Conservation (phyloP, 2,329 filamentous ascomycete species). For the Aspergillus nomiae region DNA sequence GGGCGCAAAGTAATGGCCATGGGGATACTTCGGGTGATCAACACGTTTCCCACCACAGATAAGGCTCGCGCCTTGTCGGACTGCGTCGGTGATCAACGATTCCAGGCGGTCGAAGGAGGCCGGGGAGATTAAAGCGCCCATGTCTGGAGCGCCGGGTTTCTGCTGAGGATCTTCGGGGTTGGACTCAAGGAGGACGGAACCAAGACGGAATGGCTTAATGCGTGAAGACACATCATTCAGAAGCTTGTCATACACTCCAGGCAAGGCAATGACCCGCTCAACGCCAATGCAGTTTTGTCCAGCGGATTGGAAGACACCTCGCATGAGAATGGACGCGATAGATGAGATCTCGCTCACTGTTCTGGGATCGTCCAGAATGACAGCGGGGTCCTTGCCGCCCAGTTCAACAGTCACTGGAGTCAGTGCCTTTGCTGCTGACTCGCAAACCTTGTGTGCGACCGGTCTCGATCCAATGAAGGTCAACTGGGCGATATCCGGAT, state of each 20-base stretch:
- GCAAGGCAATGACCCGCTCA: slow-evolving; percentile 83
- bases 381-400: slow-evolving; percentile 90
- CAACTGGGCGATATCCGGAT: slow-evolving; percentile 80
- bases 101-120: slow-evolving; percentile 76
- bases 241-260: slow-evolving; percentile 73
- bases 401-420: slow-evolving; percentile 88
- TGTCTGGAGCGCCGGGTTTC: slow-evolving; percentile 56
- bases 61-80: slow-evolving; percentile 75
- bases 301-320: slow-evolving; percentile 90
- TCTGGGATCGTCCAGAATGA: slow-evolving; percentile 76
- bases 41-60: slow-evolving; percentile 76
- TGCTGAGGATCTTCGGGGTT: slow-evolving; percentile 20
- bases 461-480: slow-evolving; percentile 93
- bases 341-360: slow-evolving; percentile 63
- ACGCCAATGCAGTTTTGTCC: slow-evolving; percentile 98
- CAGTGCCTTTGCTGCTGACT: slow-evolving; percentile 80
- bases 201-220: slow-evolving; percentile 73
- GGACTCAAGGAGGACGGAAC: slow-evolving; percentile 63
- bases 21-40: slow-evolving; percentile 70
- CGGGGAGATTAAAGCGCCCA: slow-evolving; percentile 87
- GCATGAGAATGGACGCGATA: slow-evolving; percentile 80
- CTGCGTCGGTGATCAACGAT: slow-evolving; percentile 72
- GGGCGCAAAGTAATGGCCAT: slow-evolving; percentile 88
- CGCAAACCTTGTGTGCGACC: slow-evolving; percentile 85
- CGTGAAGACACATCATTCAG: slow-evolving; percentile 70